These are phyloP conservation scores for Nemania abortiva DNA, from an alignment of 2,329 filamentous ascomycete species.

Conservation along the genomic window DNA sequence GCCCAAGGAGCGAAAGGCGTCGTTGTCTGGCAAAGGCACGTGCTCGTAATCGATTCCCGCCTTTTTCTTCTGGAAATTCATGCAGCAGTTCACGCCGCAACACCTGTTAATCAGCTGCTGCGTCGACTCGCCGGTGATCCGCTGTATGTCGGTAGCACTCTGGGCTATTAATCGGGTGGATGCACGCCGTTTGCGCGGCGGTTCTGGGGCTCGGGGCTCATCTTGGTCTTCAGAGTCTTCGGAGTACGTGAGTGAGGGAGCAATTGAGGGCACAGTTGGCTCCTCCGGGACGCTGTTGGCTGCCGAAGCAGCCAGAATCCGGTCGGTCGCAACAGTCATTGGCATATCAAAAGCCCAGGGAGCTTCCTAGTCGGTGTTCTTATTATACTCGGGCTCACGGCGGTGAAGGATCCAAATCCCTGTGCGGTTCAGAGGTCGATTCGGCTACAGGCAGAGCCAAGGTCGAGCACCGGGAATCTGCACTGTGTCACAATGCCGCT, in stretches of 20 bases:
- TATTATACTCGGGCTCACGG: neutral
- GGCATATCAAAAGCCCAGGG: conserved; percentile 15
- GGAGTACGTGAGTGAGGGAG: conserved; percentile 73
- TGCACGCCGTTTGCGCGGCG: conserved; percentile 69
- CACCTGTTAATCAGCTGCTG: conserved; percentile 72
- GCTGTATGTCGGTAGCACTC: conserved; percentile 71
- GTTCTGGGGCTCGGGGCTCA: conserved; percentile 61
- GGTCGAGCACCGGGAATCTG: neutral
- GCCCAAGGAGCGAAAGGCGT: conserved; percentile 82
- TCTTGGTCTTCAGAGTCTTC: conserved; percentile 71
- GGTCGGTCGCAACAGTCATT: conserved; percentile 55
- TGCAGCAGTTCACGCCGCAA: conserved; percentile 74
- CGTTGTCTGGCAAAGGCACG: conserved; percentile 77
- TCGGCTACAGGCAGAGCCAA: neutral
- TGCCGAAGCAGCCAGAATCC: conserved; percentile 56
- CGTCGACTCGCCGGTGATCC: conserved; percentile 73
- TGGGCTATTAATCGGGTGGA: conserved; percentile 76
- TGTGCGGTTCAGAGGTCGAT: neutral
- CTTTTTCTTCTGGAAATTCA: conserved; percentile 60
- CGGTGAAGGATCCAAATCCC: neutral
- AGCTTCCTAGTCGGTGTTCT: neutral
- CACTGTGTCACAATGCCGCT: conserved; percentile 16
- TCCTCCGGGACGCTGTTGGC: conserved; percentile 60
- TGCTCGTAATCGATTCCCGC: conserved; percentile 64
- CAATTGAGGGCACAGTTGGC: conserved; percentile 61